A percentile compares a stretch with the other conserved stretches of the same genome.
Conservation (phyloP, 2,329 filamentous ascomycete species). For the Colletotrichum shisoi region DNA sequence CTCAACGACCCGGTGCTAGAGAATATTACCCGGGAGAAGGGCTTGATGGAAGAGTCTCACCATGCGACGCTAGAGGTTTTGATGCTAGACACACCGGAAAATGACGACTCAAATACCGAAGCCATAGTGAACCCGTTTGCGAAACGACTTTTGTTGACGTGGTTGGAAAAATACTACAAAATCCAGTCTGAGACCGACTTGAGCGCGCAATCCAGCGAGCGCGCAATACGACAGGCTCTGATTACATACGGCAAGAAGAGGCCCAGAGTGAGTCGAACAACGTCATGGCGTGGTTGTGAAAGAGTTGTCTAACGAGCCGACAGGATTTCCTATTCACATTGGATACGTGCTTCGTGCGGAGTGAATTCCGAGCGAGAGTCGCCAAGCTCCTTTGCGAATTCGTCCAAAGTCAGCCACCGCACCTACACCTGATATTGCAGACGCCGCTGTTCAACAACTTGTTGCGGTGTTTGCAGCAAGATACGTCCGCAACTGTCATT, state of each 20-base stretch:
- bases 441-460: slow-evolving; percentile 76
- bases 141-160: slow-evolving; percentile 63
- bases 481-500: slow-evolving; percentile 80
- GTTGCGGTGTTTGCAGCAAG: slow-evolving; percentile 76
- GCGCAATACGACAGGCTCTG: slow-evolving; percentile 60
- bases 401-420: slow-evolving; percentile 78
- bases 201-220: slow-evolving; percentile 57
- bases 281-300: slow-evolving; percentile 11
- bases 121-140: slow-evolving; percentile 59
- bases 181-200: slow-evolving; percentile 47
- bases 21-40: slow-evolving; percentile 46
- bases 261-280: slow-evolving; percentile 58
- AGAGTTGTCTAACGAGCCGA: slow-evolving; percentile 36
- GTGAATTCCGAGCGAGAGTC: slow-evolving; percentile 68
- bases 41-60: slow-evolving; percentile 68
- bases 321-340: slow-evolving; percentile 72
- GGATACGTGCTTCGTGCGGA: slow-evolving; percentile 71
- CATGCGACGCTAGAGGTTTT: slow-evolving; percentile 71
- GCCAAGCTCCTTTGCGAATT: slow-evolving; percentile 75
- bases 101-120: slow-evolving; percentile 55
- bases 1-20: slow-evolving; percentile 62
- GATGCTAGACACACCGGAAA: slow-evolving; percentile 66
- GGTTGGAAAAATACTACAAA: slow-evolving; percentile 58
- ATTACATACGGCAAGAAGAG: slow-evolving; percentile 71
- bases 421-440: slow-evolving; percentile 75